Evolutionary conservation across 2,329 filamentous ascomycete genomes (phyloP), one percentile per base, ranked within the genome.

Genomic region (Sporothrix schenckii): DNA sequence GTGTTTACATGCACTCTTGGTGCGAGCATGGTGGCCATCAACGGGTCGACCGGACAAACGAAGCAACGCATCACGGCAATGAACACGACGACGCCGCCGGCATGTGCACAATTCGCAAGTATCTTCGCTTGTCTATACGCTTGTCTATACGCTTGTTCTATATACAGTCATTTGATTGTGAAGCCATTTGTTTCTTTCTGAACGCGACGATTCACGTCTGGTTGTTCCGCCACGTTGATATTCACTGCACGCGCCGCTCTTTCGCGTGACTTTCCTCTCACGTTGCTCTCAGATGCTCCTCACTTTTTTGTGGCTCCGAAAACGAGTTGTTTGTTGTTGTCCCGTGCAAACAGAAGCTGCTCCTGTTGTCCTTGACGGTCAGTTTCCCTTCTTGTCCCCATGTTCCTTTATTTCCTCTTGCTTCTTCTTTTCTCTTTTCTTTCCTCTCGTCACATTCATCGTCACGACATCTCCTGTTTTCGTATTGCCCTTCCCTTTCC

Each of bases 231-330:
- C 61, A 34, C 61, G 2, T 4, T 34, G 24, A 27, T 13, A 63
- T 63, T 65, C 61, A 65, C 44, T 50, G 21, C 58, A 61, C 54
- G 16, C 3, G 2, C 6, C 54, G 14, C 58, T 19, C 39, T 27
- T 47, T 19, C 11, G 21, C 58, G 10, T 50, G 44, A 50, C 61
- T 21, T 34, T 65, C 24, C 44, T n/a, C 44, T 65, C 47, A 65
- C 61, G 30, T 34, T 49, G 4, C 7, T 65, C 61, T 65, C 24
- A 65, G 3, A 4, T 50, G 3, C 61, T n/a, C 41, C 44, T 65
- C 61, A 63, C 60, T 49, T 50, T 65, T 65, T 11, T 16, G 13
- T 11, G 58, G 27, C 27, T 30, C 6, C 39, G 5, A 30, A 50
- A 30, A 65, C n/a, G 19, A n/a, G 13, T 30, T 6, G 11, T 50